Evolutionary conservation across 2,329 filamentous ascomycete genomes (phyloP), one percentile per base, ranked within the genome.

Genomic region (Botrytis hyacinthi): DNA sequence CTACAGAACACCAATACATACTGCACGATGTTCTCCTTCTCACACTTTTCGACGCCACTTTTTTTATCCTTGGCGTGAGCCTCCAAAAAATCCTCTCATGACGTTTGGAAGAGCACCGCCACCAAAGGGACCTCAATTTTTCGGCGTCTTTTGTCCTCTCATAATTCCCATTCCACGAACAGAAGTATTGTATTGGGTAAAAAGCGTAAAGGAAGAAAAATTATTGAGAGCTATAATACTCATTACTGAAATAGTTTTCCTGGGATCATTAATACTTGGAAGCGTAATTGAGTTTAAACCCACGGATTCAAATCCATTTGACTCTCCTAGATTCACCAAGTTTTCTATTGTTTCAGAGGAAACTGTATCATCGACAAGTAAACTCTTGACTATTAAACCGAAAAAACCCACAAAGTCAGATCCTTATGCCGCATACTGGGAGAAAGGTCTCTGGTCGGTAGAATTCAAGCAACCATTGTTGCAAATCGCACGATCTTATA

Each of bases 401-500:
- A 44, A 42, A n/a, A 5, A 20, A 60, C 2, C 44, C 26, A 35
- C 29, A 40, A 62, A 40, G 20, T 12, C 26, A 10, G 76, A 76
- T 83, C 76, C 75, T 76, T 85, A 87, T 73, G 78, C 81, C 7
- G 77, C 83, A 18, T 85, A 85, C 37, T 91, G 89, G 88, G 82
- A 83, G 61, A 85, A 88, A 73, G 92, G 92, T 7, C 86, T 97
- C 60, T 97, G 94, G 92, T 94, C 92, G 76, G 91, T 98, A 48
- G 92, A 98, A 84, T 90, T 97, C 80, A 97, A 97, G 84, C 96
- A 98, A 83, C 96, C 96, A 3, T 91, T 97, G 81, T 84, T 98
- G 73, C 95, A 98, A 83, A 97, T 99, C 78, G 93, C 93, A 61
- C 86, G 96, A 75, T 91, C 94, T 73, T 99, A 99, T 83, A 98